Evolutionary conservation across 2,329 filamentous ascomycete species (phyloP).

Genomic region (Cladosporium sp.): DNA sequence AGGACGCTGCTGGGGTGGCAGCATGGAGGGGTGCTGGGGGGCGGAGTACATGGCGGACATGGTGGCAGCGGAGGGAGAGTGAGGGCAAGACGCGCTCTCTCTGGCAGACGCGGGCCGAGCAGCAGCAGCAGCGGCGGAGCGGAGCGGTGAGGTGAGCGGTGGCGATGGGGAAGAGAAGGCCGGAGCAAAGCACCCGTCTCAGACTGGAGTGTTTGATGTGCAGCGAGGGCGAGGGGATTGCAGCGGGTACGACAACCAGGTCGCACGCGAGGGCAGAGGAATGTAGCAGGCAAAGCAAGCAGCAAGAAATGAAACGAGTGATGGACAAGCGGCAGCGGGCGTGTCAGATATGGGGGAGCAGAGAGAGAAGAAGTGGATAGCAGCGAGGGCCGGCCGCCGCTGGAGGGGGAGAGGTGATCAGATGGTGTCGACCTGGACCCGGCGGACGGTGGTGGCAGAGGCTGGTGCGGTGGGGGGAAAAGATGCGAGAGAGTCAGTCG

Average conservation of each 20-base stretch:
- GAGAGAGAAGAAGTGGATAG: slow-evolving; percentile 15
- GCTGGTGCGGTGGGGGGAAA: slow-evolving; percentile 11
- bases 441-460: slow-evolving; percentile 13
- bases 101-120: slow-evolving; percentile 13
- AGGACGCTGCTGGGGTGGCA: slow-evolving; percentile 68
- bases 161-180: slow-evolving; percentile 6
- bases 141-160: slow-evolving; percentile 9
- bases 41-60: slow-evolving; percentile 47
- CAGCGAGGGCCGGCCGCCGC: slow-evolving; percentile 21
- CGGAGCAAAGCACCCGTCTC: slow-evolving; percentile 17
- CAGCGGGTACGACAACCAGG: slow-evolving; percentile 19
- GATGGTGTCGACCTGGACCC: neutral
- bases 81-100: slow-evolving; percentile 27
- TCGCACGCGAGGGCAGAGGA: slow-evolving; percentile 16
- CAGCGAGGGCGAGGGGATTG: slow-evolving; percentile 11
- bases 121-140: neutral
- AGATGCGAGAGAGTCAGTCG: neutral
- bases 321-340: slow-evolving; percentile 18
- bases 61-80: slow-evolving; percentile 6
- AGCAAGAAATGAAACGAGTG: slow-evolving; percentile 19
- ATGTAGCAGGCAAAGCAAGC: slow-evolving; percentile 13
- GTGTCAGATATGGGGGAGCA: slow-evolving; percentile 19
- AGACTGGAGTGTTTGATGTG: slow-evolving; percentile 17
- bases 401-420: neutral
- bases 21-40: slow-evolving; percentile 73